Evolutionary conservation across 2,329 filamentous ascomycete species (phyloP), one percentile per base, ranked within the genome.

Genomic region (Penicillium sp.): DNA sequence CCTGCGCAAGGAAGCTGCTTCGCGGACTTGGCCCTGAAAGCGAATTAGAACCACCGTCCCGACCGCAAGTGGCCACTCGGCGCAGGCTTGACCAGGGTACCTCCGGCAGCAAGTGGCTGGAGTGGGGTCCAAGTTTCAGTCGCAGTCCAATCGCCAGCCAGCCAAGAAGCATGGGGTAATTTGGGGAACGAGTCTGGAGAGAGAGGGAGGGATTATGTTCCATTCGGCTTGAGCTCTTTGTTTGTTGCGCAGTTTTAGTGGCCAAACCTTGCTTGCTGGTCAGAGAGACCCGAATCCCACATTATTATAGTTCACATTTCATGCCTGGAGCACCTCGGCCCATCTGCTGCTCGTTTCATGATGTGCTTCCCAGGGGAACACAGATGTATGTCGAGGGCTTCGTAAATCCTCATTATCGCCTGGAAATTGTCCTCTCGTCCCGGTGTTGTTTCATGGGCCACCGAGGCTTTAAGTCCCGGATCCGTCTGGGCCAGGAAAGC

Each of bases 161-260:
- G 59, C 53, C 53, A 67, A 61, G 61, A 29, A 48, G 41, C 61
- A 65, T 65, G 65, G 63, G 65, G 63, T 54, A 67, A 64, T 64
- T 67, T 62, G 52, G 56, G 63, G 61, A 55, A 60, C 45, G 41
- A 56, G 26, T 21, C 29, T 54, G 41, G 31, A 46, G 50, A 26
- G 46, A 23, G 46, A 46, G 19, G 19, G 7, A 41, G 26, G 51
- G 15, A 41, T 26, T 44, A 9, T 49, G 15, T 9, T 23, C 9
- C 19, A 30, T 17, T 30, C 15, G 31, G 23, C 49, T 23, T 2
- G 30, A 31, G 17, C 9, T 55, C 38, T 46, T 55, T 35, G 9
- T 46, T 57, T 49, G 44, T 49, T 50, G n/a, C 45, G 48, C 41
- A 41, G 19, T n/a, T 41, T 49, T 50, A 49, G 55, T 57, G 46